Base-by-base conservation (phyloP, 176 grass and related monocot species). In the Cenchrus americanus region DNA sequence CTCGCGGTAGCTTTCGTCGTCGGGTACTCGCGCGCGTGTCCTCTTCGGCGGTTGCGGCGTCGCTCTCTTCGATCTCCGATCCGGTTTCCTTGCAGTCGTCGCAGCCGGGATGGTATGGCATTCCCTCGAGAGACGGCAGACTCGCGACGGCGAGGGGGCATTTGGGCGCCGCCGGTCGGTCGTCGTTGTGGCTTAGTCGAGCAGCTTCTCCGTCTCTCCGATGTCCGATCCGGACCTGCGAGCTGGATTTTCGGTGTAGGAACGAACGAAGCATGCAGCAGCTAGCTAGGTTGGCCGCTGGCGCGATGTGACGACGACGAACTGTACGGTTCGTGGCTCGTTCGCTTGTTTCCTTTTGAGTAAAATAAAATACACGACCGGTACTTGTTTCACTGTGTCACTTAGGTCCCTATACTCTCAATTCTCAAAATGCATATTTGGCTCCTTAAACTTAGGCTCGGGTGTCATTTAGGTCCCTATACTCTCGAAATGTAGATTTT, bases 21-120 rank as follows among this genome's bases (percentile, higher is more conserved):
- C 41, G 58, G 78, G 47, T 42, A 21, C 46, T 66, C 48, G 47
- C 2, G 34, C 34, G 34, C 14, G 75, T 17, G 32, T 55, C 76
- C 11, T 7, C 0, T 7, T 0, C 5, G 10, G 79, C 49, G 79
- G 88, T 73, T 86, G 66, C 84, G 43, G 40, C 73, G 73, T 90
- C 88, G 10, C 60, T 77, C 51, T 90, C 83, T 10, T 44, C 21
- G 2, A 6, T 17, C 62, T 17, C 14, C 54, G 14, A 34, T 5
- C 14, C 3, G 37, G 68, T 84, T 80, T 80, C 68, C 74, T 68
- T 59, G 73, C 34, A 37, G 34, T 67, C 2, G 34, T 67, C 2
- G 23, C 26, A 40, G 13, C 19, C 17, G 47, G 78, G 71, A n/a
- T 43, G n/a, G 64, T 40, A 12, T 43, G n/a, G 64, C 21, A 9